These are phyloP conservation scores for Komagataea norvegica DNA, from an alignment of 1,139 yeast genomes.

Conservation along the genomic window DNA sequence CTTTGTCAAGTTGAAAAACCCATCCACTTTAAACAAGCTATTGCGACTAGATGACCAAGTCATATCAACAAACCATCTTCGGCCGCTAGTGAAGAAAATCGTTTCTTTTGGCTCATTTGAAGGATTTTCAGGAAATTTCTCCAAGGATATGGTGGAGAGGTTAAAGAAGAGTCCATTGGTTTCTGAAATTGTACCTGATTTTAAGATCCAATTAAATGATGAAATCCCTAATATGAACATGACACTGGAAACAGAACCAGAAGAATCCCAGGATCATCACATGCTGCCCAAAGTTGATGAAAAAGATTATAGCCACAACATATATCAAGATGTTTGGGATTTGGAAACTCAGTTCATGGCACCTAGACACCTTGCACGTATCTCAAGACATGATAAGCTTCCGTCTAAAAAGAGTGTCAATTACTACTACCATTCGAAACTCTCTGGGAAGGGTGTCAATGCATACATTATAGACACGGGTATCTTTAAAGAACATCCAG, in stretches of 20 bases:
- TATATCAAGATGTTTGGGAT: slow-evolving; percentile 4
- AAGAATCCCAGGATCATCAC: not conserved
- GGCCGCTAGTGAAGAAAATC: slow-evolving; percentile 40
- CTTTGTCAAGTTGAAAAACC: slow-evolving; percentile 35
- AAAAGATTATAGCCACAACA: slow-evolving; percentile 2
- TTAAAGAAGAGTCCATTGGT: slow-evolving; percentile 46
- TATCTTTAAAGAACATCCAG: slow-evolving; percentile 47
- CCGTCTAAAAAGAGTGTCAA: slow-evolving; percentile 28
- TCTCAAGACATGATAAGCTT: slow-evolving; percentile 47
- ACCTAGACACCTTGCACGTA: slow-evolving; percentile 64
- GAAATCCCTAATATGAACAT: slow-evolving; percentile 20
- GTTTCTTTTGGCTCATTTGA: slow-evolving; percentile 59
- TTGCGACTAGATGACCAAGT: slow-evolving; percentile 33
- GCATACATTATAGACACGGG: slow-evolving; percentile 76
- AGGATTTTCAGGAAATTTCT: slow-evolving; percentile 59
- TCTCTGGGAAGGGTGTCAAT: slow-evolving; percentile 44
- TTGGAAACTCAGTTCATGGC: slow-evolving; percentile 44
- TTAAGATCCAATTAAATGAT: slow-evolving; percentile 44
- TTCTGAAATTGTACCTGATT: slow-evolving; percentile 57
- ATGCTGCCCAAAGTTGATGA: slow-evolving; percentile 11
- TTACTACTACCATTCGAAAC: slow-evolving; percentile 37
- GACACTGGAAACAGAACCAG: not conserved
- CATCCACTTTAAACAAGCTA: slow-evolving; percentile 39
- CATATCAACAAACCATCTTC: slow-evolving; percentile 33
- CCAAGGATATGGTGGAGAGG: slow-evolving; percentile 42